Percentiles rank a stretch among this genome's conserved stretches.
phyloP scores from a whole-genome alignment of 768 basidiomycete genomes.

The Phallus indusiatus region DNA sequence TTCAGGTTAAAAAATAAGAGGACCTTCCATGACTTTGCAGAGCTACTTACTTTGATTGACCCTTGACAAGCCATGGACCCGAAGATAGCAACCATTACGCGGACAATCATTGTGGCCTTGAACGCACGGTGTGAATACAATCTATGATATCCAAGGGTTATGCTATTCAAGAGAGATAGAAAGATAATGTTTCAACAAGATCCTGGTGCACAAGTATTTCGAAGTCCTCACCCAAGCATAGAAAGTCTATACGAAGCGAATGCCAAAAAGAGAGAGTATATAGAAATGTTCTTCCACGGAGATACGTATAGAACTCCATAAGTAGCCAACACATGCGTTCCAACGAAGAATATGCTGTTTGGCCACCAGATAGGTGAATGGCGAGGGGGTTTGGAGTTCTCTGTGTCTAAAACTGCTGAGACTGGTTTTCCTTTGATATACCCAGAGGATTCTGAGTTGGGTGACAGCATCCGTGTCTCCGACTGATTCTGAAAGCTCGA shows the following conservation, averaged over 20 bases:
- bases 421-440: too few relatives aligned
- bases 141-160: conserved; percentile 71
- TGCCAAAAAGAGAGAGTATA: conserved; percentile 39
- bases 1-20: background rate
- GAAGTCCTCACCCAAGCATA: conserved; percentile 47
- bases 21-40: background rate
- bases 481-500: too few relatives aligned
- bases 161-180: conserved; percentile 27
- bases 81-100: conserved; percentile 50
- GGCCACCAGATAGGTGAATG: conserved; percentile 45
- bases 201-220: too few relatives aligned
- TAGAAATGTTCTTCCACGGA: conserved; percentile 29
- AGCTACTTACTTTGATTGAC: conserved; percentile 54
- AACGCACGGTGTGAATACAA: conserved; percentile 72
- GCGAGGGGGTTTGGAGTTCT: too few relatives aligned
- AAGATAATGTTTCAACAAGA: background rate
- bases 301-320: conserved; percentile 45
- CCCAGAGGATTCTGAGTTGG: too few relatives aligned
- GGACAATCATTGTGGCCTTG: conserved; percentile 45
- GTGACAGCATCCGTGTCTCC: too few relatives aligned
- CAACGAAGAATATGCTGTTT: conserved; percentile 48
- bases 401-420: too few relatives aligned
- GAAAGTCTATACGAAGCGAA: conserved; percentile 60
- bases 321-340: conserved; percentile 46
- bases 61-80: conserved; percentile 73